These are phyloP conservation scores for Solanum etuberosum DNA, from an alignment of 257 asterid species.

Conservation along the genomic window DNA sequence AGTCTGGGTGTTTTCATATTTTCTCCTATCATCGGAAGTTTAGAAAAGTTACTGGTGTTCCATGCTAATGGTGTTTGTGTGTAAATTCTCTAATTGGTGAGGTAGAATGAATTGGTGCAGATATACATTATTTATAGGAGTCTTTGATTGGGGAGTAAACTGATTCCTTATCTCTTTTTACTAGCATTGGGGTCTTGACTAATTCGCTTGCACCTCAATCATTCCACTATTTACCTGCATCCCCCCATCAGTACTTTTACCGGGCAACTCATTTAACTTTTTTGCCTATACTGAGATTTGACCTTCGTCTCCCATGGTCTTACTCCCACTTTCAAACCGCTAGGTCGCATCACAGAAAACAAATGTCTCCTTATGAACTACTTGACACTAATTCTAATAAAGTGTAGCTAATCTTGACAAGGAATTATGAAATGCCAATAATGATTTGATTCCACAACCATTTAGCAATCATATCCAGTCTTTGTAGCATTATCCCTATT, in stretches of 20 bases:
- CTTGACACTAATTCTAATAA: background rate
- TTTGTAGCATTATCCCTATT: background rate
- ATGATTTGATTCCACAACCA: background rate
- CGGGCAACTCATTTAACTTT: background rate
- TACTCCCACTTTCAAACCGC: background rate
- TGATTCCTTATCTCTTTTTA: background rate
- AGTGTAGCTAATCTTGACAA: background rate
- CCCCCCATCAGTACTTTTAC: background rate
- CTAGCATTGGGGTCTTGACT: background rate
- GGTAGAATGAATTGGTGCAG: background rate
- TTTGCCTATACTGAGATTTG: background rate
- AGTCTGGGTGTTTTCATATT: background rate
- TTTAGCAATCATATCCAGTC: background rate
- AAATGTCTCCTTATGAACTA: background rate
- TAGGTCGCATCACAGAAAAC: background rate
- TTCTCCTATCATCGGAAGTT: background rate
- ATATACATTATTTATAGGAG: background rate
- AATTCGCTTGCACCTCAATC: background rate
- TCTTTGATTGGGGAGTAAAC: background rate
- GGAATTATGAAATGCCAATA: background rate
- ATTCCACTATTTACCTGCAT: background rate
- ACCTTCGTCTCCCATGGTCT: background rate
- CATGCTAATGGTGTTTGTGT: background rate
- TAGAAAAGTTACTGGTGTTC: background rate
- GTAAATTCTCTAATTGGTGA: background rate